Percentiles rank a stretch among this genome's conserved stretches.
These are phyloP conservation scores for Gonium pectorale DNA, from an alignment of 139 green algal species.

Conservation along the genomic window DNA sequence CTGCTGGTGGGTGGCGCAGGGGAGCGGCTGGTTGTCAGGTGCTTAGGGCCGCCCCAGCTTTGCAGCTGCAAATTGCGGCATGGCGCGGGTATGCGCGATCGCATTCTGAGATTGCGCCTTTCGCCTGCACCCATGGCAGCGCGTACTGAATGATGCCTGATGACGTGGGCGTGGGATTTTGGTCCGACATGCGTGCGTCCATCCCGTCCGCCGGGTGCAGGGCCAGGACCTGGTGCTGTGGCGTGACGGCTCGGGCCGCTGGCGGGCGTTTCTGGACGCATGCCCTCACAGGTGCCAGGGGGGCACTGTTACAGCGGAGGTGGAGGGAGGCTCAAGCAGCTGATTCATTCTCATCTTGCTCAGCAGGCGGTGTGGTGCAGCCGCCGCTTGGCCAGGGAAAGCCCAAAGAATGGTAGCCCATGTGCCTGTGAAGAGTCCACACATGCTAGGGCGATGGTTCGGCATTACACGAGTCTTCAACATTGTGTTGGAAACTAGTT, in stretches of 20 bases:
- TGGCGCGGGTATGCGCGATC: not conserved
- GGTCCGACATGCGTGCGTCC: not conserved
- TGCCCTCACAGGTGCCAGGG: slow-evolving; percentile 39
- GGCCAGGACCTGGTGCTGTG: slow-evolving; percentile 38
- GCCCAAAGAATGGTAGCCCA: too few species aligned
- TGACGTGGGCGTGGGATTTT: not conserved
- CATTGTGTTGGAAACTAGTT: too few species aligned
- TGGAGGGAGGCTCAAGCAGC: not conserved
- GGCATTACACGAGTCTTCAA: too few species aligned
- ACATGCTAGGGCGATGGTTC: too few species aligned
- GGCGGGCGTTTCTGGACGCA: slow-evolving; percentile 14
- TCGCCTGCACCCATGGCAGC: not conserved
- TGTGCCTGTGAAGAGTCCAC: too few species aligned
- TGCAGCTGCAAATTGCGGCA: not conserved
- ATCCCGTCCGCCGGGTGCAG: not conserved
- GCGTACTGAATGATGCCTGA: not conserved
- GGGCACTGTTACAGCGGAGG: too few species aligned
- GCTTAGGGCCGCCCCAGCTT: not conserved
- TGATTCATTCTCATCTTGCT: too few species aligned
- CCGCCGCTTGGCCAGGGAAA: too few species aligned
- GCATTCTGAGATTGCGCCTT: not conserved
- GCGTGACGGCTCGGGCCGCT: slow-evolving; percentile 14
- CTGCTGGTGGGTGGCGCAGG: slow-evolving; percentile 14
- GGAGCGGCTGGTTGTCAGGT: not conserved
- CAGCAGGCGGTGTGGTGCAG: too few species aligned